These are phyloP conservation scores for Podospora pseudoanserina DNA, from an alignment of 495 filamentous ascomycete species.

Conservation along the genomic window DNA sequence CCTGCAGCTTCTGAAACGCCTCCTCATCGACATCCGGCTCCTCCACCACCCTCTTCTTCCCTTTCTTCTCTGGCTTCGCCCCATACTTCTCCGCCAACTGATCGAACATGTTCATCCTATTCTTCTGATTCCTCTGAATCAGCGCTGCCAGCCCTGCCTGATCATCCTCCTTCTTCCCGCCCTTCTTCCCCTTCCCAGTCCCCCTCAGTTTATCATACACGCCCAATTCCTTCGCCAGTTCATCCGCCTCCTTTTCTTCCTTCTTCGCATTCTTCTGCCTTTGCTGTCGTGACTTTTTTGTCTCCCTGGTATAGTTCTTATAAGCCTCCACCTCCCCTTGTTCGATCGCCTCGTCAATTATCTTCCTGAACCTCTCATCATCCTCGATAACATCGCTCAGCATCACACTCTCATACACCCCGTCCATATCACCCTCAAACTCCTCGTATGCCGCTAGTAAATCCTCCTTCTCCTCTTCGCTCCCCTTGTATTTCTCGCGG, in stretches of 20 bases:
- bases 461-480: constrained; percentile 75
- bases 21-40: constrained; percentile 64
- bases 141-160: constrained; percentile 42
- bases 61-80: constrained; percentile 35
- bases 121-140: constrained; percentile 40
- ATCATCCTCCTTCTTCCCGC: constrained; percentile 44
- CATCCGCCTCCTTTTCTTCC: constrained; percentile 71
- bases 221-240: constrained; percentile 65
- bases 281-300: constrained; percentile 57
- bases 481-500: constrained; percentile 73
- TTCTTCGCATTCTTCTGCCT: constrained; percentile 60
- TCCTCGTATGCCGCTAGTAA: constrained; percentile 70
- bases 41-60: constrained; percentile 46
- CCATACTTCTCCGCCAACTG: constrained; percentile 72
- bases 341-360: constrained; percentile 79
- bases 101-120: constrained; percentile 54
- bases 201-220: constrained; percentile 56
- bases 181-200: constrained; percentile 43
- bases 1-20: constrained; percentile 53
- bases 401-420: constrained; percentile 79
- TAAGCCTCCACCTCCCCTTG: constrained; percentile 60
- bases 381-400: constrained; percentile 79
- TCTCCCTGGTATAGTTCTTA: constrained; percentile 67
- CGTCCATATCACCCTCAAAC: constrained; percentile 66
- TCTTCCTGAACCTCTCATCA: constrained; percentile 74